Percentiles rank a stretch among this genome's conserved stretches.
These are phyloP conservation scores for Niveomyces coronatus DNA, from an alignment of 2,329 filamentous ascomycete species.

Conservation along the genomic window DNA sequence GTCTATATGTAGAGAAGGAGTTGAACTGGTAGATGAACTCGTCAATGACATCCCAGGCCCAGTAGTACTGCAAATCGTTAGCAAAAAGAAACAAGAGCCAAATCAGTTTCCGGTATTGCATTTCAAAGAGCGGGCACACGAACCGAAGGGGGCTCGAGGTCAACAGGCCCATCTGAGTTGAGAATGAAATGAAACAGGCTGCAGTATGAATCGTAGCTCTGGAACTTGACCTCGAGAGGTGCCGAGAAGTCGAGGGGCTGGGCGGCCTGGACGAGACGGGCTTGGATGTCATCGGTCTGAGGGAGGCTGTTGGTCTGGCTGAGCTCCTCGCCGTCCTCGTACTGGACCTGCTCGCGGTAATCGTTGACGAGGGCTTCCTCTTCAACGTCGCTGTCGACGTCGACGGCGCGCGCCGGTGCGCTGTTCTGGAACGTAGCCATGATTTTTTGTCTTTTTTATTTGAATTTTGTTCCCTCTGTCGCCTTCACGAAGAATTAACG, in stretches of 20 bases:
- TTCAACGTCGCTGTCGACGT: conserved; percentile 87
- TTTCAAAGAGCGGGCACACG: conserved; percentile 27
- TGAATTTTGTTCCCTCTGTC: no score
- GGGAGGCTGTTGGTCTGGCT: conserved; percentile 64
- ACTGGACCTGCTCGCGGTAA: conserved; percentile 93
- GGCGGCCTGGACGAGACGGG: conserved; percentile 80
- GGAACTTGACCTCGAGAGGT: conserved; percentile 91
- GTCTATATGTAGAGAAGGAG: conserved; percentile 95
- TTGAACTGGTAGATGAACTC: conserved; percentile 99
- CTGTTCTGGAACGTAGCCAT: conserved; percentile 56
- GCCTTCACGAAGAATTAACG: no score
- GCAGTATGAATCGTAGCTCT: conserved; percentile 99
- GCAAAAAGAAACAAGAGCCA: conserved; percentile 10
- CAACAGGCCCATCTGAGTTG: conserved; percentile 97
- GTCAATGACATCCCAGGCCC: conserved; percentile 99
- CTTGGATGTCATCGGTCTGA: conserved; percentile 85
- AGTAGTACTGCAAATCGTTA: conserved; percentile 66
- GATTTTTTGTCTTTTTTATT: conserved; percentile 19
- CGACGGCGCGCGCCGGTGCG: conserved; percentile 48
- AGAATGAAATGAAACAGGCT: conserved; percentile 98
- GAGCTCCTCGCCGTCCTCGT: conserved; percentile 74
- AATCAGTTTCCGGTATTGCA: neutral
- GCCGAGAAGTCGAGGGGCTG: conserved; percentile 95
- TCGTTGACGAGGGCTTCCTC: conserved; percentile 94
- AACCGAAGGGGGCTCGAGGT: conserved; percentile 92